Evolutionary conservation across 371 early-diverging fungal genomes (phyloP).

Genomic region (Rhizomucor pusillus): DNA sequence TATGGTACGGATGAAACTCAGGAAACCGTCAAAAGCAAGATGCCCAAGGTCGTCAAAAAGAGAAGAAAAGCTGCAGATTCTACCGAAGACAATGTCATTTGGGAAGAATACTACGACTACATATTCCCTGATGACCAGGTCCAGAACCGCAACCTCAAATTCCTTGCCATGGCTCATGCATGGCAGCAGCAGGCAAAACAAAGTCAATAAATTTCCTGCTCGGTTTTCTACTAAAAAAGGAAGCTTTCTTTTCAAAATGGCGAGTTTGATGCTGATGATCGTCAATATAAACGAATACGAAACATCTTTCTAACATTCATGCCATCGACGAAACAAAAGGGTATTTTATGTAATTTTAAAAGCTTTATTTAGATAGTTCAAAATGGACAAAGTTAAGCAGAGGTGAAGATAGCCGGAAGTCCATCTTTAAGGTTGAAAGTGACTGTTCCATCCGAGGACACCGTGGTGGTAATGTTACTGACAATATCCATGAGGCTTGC

Average conservation of each 20-base stretch:
- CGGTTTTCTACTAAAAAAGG: too few species aligned
- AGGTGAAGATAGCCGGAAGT: conserved; percentile 19
- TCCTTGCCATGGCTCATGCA: conserved; percentile 87
- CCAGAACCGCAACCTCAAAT: conserved; percentile 81
- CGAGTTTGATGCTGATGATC: too few species aligned
- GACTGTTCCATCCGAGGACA: conserved; percentile 9
- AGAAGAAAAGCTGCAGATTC: conserved; percentile 65
- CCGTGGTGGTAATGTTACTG: conserved; percentile 12
- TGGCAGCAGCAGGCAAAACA: conserved; percentile 62
- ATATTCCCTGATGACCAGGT: conserved; percentile 93
- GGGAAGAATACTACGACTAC: conserved; percentile 98
- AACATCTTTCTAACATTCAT: too few species aligned
- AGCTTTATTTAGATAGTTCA: too few species aligned
- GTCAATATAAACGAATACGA: too few species aligned
- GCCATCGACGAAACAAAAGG: too few species aligned
- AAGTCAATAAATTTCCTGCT: too few species aligned
- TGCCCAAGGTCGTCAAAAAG: conserved; percentile 92
- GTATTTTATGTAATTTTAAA: too few species aligned
- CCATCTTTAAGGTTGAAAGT: conserved; percentile 21
- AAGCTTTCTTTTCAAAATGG: too few species aligned
- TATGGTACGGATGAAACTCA: conserved; percentile 59
- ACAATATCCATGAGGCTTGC: conserved; percentile 16
- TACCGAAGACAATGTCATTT: conserved; percentile 59
- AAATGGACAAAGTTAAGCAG: not conserved
- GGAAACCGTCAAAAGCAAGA: conserved; percentile 60